These are phyloP conservation scores for Ilyonectria sp. DNA, from an alignment of 2,329 filamentous ascomycete genomes.

Conservation along the genomic window DNA sequence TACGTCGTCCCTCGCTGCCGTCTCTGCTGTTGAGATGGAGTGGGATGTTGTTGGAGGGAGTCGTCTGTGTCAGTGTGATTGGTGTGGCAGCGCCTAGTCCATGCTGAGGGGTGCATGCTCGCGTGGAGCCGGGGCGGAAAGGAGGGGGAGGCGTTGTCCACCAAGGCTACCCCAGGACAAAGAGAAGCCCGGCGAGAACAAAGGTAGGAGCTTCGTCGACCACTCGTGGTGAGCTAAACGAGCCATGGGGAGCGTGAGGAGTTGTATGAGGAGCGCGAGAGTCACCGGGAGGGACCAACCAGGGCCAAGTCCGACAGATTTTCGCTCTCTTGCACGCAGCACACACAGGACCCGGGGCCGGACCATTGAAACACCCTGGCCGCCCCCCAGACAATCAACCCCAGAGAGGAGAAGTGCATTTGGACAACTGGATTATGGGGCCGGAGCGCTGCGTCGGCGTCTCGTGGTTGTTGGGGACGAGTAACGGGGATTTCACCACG, in stretches of 20 bases:
- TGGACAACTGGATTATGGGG: conserved; percentile 28
- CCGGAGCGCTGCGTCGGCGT: conserved; percentile 16
- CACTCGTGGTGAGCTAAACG: conserved; percentile 13
- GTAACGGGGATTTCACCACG: conserved; percentile 5
- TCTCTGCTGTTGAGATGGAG: conserved; percentile 21
- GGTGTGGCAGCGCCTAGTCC: conserved; percentile 28
- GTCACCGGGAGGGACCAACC: conserved; percentile 7
- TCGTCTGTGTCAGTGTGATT: conserved; percentile 16
- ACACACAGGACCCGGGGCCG: conserved; percentile 29
- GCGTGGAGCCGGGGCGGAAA: conserved; percentile 36
- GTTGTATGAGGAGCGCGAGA: conserved; percentile 13
- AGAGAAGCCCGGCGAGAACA: neutral
- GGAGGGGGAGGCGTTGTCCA: conserved; percentile 33
- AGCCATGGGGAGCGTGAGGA: conserved; percentile 9
- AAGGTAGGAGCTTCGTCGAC: neutral
- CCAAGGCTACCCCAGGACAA: conserved; percentile 28
- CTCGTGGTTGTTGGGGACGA: conserved; percentile 12
- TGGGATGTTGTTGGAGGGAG: conserved; percentile 28
- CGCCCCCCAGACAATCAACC: conserved; percentile 34
- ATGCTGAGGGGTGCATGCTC: conserved; percentile 31
- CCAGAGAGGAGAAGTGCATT: conserved; percentile 40
- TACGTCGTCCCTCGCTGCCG: conserved; percentile 10
- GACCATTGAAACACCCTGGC: conserved; percentile 39
- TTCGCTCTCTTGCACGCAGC: conserved; percentile 29
- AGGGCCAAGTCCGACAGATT: conserved; percentile 25